A percentile compares a stretch with the other conserved stretches of the same genome.
These are phyloP conservation scores for Testicularia cyperi DNA, from an alignment of 1,284 basidiomycete species.

Conservation along the genomic window DNA sequence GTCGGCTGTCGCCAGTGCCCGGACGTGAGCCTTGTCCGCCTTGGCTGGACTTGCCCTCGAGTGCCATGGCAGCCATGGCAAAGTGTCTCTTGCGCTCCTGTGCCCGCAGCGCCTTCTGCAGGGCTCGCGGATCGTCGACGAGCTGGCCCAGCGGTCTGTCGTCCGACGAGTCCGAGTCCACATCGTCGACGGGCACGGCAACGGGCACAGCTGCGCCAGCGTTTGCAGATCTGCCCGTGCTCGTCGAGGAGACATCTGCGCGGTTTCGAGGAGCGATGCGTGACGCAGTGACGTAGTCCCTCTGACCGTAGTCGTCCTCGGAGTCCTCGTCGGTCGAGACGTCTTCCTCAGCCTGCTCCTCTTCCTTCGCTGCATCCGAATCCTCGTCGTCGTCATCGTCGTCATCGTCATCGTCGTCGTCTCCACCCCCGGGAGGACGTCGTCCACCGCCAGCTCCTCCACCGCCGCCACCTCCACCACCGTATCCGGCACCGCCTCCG, in stretches of 20 bases:
- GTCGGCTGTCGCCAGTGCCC: conserved; percentile 5
- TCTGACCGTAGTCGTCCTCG: conserved; percentile 37
- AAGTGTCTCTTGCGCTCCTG: conserved; percentile 38
- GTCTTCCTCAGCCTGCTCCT: conserved; percentile 12
- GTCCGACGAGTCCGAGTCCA: conserved; percentile 38
- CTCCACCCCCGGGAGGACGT: conserved; percentile 1
- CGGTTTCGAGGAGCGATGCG: conserved; percentile 1
- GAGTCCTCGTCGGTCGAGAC: conserved; percentile 38
- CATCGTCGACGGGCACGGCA: conserved; percentile 1
- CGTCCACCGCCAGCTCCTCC: conserved; percentile 18
- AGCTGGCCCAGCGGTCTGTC: conserved; percentile 33
- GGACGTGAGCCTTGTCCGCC: conserved; percentile 6
- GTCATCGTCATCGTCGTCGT: conserved; percentile 11
- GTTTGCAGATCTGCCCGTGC: too few relatives aligned
- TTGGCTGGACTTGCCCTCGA: conserved; percentile 19
- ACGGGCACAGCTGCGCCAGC: conserved; percentile 7
- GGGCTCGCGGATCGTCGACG: conserved; percentile 32
- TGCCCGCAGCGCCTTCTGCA: conserved; percentile 32
- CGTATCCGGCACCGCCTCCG: conserved; percentile 24
- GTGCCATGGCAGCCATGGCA: conserved; percentile 15
- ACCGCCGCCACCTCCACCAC: conserved; percentile 23
- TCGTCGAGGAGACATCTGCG: too few relatives aligned
- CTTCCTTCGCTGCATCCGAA: conserved; percentile 11
- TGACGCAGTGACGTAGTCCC: conserved; percentile 2
- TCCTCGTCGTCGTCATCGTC: conserved; percentile 17